Percentiles rank a stretch among this genome's conserved stretches.
These are phyloP conservation scores for Trypanosoma conorhini DNA, from an alignment of 208 protist species.

Conservation along the genomic window DNA sequence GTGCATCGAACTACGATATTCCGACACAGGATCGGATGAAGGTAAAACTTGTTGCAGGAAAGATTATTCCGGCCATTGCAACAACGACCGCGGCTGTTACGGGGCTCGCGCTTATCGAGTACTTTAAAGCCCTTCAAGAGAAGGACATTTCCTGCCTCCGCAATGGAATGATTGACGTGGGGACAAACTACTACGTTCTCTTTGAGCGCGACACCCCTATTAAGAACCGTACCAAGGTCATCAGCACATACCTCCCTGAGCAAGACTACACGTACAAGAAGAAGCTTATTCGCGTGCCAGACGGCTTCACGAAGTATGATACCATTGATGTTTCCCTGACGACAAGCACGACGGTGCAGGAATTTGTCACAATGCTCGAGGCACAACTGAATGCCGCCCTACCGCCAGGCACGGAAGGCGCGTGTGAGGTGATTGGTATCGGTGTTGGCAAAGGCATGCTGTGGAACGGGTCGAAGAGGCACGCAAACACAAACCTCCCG, in stretches of 20 bases:
- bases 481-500: constrained; percentile 72
- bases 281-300: constrained; percentile 76
- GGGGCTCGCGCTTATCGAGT: constrained; percentile 97
- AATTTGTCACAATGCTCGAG: constrained; percentile 57
- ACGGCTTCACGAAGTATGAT: constrained; percentile 91
- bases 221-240: constrained; percentile 65
- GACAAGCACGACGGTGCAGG: constrained; percentile 61
- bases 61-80: constrained; percentile 99
- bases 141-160: constrained; percentile 76
- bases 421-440: constrained; percentile 78
- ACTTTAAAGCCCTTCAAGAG: constrained; percentile 96
- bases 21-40: constrained; percentile 82
- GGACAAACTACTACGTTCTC: constrained; percentile 90
- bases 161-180: constrained; percentile 89
- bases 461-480: constrained; percentile 74
- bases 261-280: constrained; percentile 90
- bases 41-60: constrained; percentile 95
- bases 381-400: constrained; percentile 55
- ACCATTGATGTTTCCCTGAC: constrained; percentile 65
- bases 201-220: constrained; percentile 85
- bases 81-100: constrained; percentile 99
- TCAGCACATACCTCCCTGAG: constrained; percentile 81
- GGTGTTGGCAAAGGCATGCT: constrained; percentile 84
- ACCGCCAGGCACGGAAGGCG: constrained; percentile 29
- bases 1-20: constrained; percentile 94